Evolutionary conservation across 345 rosid genomes (phyloP), one percentile per base, ranked within the genome.

Genomic region (Angophora floribunda): DNA sequence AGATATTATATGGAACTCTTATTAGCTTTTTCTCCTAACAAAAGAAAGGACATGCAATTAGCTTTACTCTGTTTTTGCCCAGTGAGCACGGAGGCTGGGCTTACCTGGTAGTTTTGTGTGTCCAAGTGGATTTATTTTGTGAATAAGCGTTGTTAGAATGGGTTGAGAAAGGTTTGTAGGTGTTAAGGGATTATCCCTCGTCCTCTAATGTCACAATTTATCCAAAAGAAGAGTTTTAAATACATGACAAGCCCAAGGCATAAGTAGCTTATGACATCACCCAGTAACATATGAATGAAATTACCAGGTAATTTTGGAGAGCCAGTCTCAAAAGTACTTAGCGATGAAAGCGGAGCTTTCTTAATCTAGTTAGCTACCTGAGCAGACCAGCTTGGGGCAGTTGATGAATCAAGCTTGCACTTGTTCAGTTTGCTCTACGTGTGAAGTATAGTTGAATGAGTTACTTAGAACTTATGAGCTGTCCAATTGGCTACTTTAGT

Each of bases 21-120:
- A 22, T 55, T 55, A 22, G 22, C 28, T 55, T 22, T 55, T 55
- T 28, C 61, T 55, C 61, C 61, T 0, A 55, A 0, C 0, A 55
- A 22, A 55, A 55, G 28, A 55, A 55, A 55, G 22, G 61, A 55
- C 0, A 0, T 55, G 61, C 61, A 22, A 55, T 55, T 8, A 55
- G 61, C 61, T 55, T 55, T 55, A 55, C 65, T 59, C 26, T 59
- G 65, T 26, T 59, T 59, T n/a, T 26, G 0, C 6, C 65, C 7
- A 13, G 14, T 0, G 9, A 22, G 61, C 28, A 55, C 21, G 61
- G 61, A 22, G 57, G 0, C 0, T 19, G 30, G 65, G 24, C 65
- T 59, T 26, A 59, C 14, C 30, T 26, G 65, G 65, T 59, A 24
- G n/a, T 24, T 59, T 59, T 59, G 0, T 24, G 65, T 3, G n/a